Percentiles rank a stretch among this genome's conserved stretches.
Conservation (phyloP, 441 rosid genomes). For the Capsella rubella region DNA sequence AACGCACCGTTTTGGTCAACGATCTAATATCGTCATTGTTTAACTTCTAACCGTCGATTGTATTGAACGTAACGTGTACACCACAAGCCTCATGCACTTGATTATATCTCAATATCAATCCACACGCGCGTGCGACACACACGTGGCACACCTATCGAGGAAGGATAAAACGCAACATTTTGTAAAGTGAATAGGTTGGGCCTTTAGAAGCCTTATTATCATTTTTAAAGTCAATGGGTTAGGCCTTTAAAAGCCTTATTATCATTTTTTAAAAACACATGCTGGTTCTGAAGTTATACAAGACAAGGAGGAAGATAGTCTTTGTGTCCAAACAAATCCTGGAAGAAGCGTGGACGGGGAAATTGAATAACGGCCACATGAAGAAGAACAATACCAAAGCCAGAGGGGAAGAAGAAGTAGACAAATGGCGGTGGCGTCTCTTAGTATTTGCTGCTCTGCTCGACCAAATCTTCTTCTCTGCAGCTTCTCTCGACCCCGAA, state of each 20-base stretch:
- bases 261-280: no score
- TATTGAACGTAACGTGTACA: no score
- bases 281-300: not conserved
- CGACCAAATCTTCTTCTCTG: constrained; percentile 51
- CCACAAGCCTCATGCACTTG: not conserved
- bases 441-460: constrained; percentile 47
- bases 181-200: not conserved
- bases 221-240: not conserved
- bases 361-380: constrained; percentile 36
- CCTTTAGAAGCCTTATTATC: not conserved
- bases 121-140: constrained; percentile 9
- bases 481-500: constrained; percentile 51
- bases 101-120: constrained; percentile 14
- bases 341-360: not conserved
- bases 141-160: constrained; percentile 37
- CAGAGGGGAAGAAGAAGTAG: constrained; percentile 12
- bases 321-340: constrained; percentile 29
- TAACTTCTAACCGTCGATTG: constrained; percentile 32
- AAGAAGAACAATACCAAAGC: not conserved
- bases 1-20: constrained; percentile 25
- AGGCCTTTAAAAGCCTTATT: not conserved
- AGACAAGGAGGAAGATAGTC: not conserved
- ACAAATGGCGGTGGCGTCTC: constrained; percentile 36
- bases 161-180: not conserved
- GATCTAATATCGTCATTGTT: not conserved